Evolutionary conservation across 2,329 filamentous ascomycete species (phyloP).

Genomic region (Aspergillus sp.): DNA sequence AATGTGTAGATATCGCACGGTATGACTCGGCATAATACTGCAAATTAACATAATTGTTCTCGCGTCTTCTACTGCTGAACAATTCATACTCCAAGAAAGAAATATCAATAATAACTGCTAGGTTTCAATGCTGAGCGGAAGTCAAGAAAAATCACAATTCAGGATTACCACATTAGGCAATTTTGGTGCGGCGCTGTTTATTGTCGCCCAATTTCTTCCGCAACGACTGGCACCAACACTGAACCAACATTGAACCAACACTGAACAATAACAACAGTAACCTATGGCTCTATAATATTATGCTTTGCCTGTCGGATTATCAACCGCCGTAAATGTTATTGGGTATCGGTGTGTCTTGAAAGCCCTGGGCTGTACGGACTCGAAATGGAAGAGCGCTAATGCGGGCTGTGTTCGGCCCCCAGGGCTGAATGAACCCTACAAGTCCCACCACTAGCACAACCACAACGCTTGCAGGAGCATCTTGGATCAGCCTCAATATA

Average conservation of each 20-base stretch:
- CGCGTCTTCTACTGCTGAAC: not conserved
- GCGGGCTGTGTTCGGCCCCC: not conserved
- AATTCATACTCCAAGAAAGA: not conserved
- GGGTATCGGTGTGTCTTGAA: not conserved
- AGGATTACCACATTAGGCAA: no score
- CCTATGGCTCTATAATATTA: no score
- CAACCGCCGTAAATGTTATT: not conserved
- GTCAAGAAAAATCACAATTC: not conserved
- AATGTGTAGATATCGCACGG: no score
- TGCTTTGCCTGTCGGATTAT: no score
- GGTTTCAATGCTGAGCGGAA: not conserved
- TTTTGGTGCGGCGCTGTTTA: no score
- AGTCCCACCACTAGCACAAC: not conserved
- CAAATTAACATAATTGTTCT: not conserved
- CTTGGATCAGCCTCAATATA: not conserved
- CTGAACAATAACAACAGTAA: no score
- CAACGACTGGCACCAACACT: no score
- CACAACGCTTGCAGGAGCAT: not conserved
- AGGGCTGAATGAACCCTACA: not conserved
- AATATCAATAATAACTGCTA: not conserved
- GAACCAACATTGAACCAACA: no score
- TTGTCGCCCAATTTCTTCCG: no score
- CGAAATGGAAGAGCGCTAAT: not conserved
- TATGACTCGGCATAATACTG: no score
- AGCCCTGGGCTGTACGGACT: not conserved